phyloP scores from a whole-genome alignment of 2,329 filamentous ascomycete genomes.

The Mycosphaerella arachidis region DNA sequence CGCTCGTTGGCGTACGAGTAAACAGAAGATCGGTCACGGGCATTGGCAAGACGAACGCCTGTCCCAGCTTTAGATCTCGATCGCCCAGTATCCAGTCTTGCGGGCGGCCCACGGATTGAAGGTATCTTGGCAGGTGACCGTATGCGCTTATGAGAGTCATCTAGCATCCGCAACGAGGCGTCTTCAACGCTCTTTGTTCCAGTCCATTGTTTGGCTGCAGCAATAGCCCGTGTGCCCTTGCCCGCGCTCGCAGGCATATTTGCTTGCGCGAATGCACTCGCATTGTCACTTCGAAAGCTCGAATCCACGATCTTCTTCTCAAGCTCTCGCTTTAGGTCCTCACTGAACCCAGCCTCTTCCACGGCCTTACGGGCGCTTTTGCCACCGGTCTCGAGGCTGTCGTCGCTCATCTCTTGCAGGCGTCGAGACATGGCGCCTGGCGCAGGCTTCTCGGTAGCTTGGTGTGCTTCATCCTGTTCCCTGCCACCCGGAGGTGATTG shows the following conservation, averaged over 20 bases:
- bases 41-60: slow-evolving; percentile 52
- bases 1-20: slow-evolving; percentile 51
- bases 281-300: slow-evolving; percentile 51
- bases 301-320: slow-evolving; percentile 56
- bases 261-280: slow-evolving; percentile 49
- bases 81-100: slow-evolving; percentile 44
- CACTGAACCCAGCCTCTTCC: slow-evolving; percentile 59
- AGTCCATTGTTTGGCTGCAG: slow-evolving; percentile 67
- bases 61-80: slow-evolving; percentile 37
- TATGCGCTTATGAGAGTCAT: slow-evolving; percentile 57
- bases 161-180: slow-evolving; percentile 72
- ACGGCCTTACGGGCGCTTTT: slow-evolving; percentile 53
- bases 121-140: slow-evolving; percentile 39
- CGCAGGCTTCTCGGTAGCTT: slow-evolving; percentile 28
- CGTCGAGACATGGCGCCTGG: slow-evolving; percentile 56
- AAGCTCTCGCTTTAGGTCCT: slow-evolving; percentile 54
- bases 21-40: slow-evolving; percentile 54
- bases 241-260: slow-evolving; percentile 59
- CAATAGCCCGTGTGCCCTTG: slow-evolving; percentile 63
- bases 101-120: slow-evolving; percentile 34
- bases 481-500: slow-evolving; percentile 14
- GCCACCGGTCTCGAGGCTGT: slow-evolving; percentile 52
- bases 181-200: slow-evolving; percentile 72
- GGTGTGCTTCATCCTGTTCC: slow-evolving; percentile 14
- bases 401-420: slow-evolving; percentile 57